phyloP scores from a whole-genome alignment of 2,329 filamentous ascomycete genomes.

The Verticillium zaregamsianum region DNA sequence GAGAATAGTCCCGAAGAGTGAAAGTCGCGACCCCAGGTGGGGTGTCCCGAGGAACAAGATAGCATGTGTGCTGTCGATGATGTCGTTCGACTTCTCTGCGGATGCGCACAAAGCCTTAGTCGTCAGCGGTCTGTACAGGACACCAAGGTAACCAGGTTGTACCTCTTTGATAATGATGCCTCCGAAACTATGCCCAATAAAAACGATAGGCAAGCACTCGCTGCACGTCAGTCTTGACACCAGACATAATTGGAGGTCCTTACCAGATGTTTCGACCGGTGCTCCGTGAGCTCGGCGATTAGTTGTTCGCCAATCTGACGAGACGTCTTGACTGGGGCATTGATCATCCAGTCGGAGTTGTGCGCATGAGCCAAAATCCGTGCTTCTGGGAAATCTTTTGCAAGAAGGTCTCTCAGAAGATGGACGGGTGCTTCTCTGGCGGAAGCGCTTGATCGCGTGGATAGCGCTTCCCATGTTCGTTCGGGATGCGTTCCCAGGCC shows the following conservation, averaged over 20 bases:
- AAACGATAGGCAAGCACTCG: not conserved
- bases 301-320: constrained; percentile 12
- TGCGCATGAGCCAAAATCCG: constrained; percentile 15
- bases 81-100: not conserved
- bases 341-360: constrained; percentile 16
- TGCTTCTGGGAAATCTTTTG: constrained; percentile 12
- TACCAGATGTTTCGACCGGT: not conserved
- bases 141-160: not conserved
- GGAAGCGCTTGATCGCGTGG: not conserved
- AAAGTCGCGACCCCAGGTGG: constrained; percentile 1
- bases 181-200: constrained; percentile 2
- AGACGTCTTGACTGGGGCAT: constrained; percentile 13
- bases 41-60: constrained; percentile 3
- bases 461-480: constrained; percentile 11
- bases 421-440: not conserved
- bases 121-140: not conserved
- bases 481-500: constrained; percentile 14
- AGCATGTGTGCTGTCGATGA: not conserved
- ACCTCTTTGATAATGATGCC: constrained; percentile 4
- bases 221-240: not conserved
- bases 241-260: too few species aligned
- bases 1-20: not conserved
- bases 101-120: not conserved
- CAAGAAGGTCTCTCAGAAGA: not conserved
- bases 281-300: constrained; percentile 2